These are phyloP conservation scores for Telfairia occidentalis DNA, from an alignment of 331 rosid genomes.

Conservation along the genomic window DNA sequence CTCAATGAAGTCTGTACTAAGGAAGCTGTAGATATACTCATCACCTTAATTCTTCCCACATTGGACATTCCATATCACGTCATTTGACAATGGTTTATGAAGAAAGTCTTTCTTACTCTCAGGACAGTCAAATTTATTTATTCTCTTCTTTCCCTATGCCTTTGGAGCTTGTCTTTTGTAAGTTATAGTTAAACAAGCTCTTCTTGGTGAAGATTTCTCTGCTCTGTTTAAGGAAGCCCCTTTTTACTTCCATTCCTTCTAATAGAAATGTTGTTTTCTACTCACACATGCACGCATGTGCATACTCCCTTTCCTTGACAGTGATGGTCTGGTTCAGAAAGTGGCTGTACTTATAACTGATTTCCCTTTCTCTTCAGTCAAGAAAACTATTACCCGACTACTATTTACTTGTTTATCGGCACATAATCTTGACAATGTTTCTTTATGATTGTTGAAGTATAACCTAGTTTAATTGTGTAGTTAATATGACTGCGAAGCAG, in stretches of 20 bases:
- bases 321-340: not conserved
- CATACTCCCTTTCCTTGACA: not conserved
- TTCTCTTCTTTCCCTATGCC: not conserved
- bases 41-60: not conserved
- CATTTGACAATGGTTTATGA: not conserved
- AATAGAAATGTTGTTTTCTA: not conserved
- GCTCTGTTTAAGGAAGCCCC: not conserved
- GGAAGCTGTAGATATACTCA: too few relatives aligned
- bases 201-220: not conserved
- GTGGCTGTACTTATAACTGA: not conserved
- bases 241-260: not conserved
- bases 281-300: not conserved
- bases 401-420: not conserved
- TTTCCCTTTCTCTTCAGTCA: not conserved
- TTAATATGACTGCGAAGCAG: slow-evolving; percentile 53
- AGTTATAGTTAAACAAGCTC: not conserved
- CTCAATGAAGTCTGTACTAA: not conserved
- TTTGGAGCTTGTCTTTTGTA: not conserved
- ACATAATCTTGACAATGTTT: not conserved
- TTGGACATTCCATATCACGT: not conserved
- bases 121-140: not conserved
- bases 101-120: not conserved
- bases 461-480: slow-evolving; percentile 29
- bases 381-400: not conserved
- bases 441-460: slow-evolving; percentile 1